These are phyloP conservation scores for Epichloe uncinata DNA, from an alignment of 2,329 filamentous ascomycete species.

Conservation along the genomic window DNA sequence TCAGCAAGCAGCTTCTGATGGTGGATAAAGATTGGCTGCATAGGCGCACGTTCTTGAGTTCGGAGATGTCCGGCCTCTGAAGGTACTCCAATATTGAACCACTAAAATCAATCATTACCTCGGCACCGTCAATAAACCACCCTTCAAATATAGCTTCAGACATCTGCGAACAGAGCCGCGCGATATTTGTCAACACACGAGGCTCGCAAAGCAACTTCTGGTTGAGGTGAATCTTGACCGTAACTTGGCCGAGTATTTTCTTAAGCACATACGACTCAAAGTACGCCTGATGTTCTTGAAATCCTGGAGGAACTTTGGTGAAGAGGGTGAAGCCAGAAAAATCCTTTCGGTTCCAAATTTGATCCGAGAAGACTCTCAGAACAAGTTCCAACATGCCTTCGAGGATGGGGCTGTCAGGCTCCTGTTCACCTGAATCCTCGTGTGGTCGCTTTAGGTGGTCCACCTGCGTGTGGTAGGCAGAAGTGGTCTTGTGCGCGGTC, in stretches of 20 bases:
- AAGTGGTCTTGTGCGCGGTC: conserved; percentile 51
- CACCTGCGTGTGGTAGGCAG: conserved; percentile 36
- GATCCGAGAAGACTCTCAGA: conserved; percentile 69
- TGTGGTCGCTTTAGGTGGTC: conserved; percentile 10
- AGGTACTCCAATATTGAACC: conserved; percentile 80
- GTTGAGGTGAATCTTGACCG: conserved; percentile 55
- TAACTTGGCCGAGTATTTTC: conserved; percentile 58
- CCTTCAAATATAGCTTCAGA: conserved; percentile 89
- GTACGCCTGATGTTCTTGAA: conserved; percentile 87
- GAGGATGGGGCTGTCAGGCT: conserved; percentile 55
- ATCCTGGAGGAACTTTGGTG: conserved; percentile 79
- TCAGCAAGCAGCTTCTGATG: conserved; percentile 65
- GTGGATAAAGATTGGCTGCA: conserved; percentile 71
- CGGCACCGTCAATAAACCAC: conserved; percentile 86
- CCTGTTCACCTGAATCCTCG: conserved; percentile 20
- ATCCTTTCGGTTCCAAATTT: conserved; percentile 75
- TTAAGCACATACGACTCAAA: conserved; percentile 84
- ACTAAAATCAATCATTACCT: conserved; percentile 71
- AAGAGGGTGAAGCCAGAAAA: conserved; percentile 81
- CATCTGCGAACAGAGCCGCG: conserved; percentile 67
- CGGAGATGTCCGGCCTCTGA: conserved; percentile 68
- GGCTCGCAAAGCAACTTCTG: conserved; percentile 67
- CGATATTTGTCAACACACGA: conserved; percentile 73
- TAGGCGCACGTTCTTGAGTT: conserved; percentile 76
- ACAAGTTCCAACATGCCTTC: conserved; percentile 68